phyloP scores from a whole-genome alignment of 306 rosid genomes.

The Dryas octopetala region DNA sequence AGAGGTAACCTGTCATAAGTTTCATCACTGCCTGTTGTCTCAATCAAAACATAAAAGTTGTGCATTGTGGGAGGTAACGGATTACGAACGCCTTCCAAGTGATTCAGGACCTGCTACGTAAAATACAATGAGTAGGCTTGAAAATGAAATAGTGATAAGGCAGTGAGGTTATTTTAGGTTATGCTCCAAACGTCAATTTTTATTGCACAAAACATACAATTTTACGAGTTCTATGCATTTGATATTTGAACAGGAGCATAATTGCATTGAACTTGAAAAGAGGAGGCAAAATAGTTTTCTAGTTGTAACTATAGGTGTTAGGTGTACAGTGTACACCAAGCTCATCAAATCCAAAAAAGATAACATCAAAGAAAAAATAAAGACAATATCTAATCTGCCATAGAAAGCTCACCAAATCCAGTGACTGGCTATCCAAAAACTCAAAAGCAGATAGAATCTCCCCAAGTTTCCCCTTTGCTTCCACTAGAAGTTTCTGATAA shows the following conservation, averaged over 20 bases:
- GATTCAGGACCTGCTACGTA: constrained; percentile 60
- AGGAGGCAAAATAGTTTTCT: background rate
- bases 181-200: background rate
- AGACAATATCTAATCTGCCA: background rate
- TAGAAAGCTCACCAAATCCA: constrained; percentile 69
- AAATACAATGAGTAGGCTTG: constrained; percentile 29
- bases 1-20: constrained; percentile 64
- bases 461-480: constrained; percentile 90
- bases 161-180: background rate
- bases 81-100: constrained; percentile 83
- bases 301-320: background rate
- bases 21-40: constrained; percentile 94
- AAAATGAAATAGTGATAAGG: background rate
- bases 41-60: constrained; percentile 82
- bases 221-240: background rate
- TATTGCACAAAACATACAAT: background rate
- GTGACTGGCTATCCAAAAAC: constrained; percentile 68
- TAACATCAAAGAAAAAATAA: background rate
- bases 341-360: background rate
- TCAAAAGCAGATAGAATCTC: constrained; percentile 96
- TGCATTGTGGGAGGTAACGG: constrained; percentile 70
- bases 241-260: background rate
- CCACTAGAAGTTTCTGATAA: constrained; percentile 74
- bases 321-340: too few species aligned
- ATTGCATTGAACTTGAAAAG: background rate